phyloP scores from a whole-genome alignment of 345 rosid species.

The Balakata baccata region DNA sequence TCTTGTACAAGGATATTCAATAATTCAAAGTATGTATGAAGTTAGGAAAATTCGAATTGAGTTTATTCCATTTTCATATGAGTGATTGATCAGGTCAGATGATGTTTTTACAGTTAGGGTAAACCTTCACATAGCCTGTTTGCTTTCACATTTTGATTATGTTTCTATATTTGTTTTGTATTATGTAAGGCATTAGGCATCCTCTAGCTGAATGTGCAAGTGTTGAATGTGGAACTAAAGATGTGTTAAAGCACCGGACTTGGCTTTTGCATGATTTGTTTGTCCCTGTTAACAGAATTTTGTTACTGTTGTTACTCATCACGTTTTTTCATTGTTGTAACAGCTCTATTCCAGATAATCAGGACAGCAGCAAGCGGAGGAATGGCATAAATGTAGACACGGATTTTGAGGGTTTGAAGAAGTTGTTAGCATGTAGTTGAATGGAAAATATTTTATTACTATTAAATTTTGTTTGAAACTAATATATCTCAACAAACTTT shows the following conservation, averaged over 20 bases:
- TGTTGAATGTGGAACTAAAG: too few relatives aligned
- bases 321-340: conserved; percentile 11
- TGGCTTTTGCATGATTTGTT: too few relatives aligned
- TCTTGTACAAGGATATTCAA: background rate
- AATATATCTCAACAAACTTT: too few relatives aligned
- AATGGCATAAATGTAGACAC: too few relatives aligned
- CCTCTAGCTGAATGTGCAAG: too few relatives aligned
- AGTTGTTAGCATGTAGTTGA: conserved; percentile 4
- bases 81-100: background rate
- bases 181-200: too few relatives aligned
- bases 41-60: background rate
- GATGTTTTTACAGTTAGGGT: background rate
- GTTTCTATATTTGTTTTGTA: background rate
- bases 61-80: background rate
- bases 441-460: background rate
- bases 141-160: too few relatives aligned
- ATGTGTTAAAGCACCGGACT: too few relatives aligned
- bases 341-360: conserved; percentile 96
- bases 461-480: too few relatives aligned
- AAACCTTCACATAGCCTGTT: too few relatives aligned
- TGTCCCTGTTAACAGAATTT: background rate
- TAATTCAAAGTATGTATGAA: background rate
- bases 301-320: background rate
- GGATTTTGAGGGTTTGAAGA: background rate
- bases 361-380: conserved; percentile 61